Percentiles rank a stretch among this genome's conserved stretches.
Evolutionary conservation across 1,139 yeast species (phyloP).

Genomic region (Saccharomycopsis hybrid): DNA sequence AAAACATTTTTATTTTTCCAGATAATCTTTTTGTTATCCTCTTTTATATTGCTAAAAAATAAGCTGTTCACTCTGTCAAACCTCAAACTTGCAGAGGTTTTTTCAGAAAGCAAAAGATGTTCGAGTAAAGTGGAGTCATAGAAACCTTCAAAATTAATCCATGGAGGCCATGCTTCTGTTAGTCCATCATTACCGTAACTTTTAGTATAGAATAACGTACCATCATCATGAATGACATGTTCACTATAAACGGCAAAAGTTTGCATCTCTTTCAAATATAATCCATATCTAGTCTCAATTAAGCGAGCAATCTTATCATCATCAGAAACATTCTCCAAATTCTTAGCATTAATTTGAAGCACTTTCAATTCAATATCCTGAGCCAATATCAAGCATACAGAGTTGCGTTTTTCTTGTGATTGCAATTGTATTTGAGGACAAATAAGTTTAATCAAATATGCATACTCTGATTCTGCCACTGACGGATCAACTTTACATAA

Average conservation of each 20-base stretch:
- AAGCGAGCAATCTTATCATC: constrained; percentile 43
- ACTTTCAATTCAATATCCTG: constrained; percentile 64
- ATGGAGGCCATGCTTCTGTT: constrained; percentile 64
- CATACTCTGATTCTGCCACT: constrained; percentile 39
- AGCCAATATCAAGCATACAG: constrained; percentile 62
- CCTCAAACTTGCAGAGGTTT: constrained; percentile 55
- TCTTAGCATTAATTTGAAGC: constrained; percentile 42
- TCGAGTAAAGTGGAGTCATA: constrained; percentile 40
- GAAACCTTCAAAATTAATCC: constrained; percentile 54
- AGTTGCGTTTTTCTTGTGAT: constrained; percentile 54
- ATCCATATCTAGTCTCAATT: constrained; percentile 69
- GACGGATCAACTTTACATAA: constrained; percentile 34
- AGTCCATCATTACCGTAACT: constrained; percentile 17
- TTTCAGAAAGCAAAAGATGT: constrained; percentile 27
- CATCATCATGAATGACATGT: constrained; percentile 37
- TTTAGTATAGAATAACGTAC: constrained; percentile 30
- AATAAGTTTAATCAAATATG: constrained; percentile 62
- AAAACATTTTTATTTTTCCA: constrained; percentile 23
- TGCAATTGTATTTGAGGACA: constrained; percentile 86
- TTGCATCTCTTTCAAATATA: constrained; percentile 57
- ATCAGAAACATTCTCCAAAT: constrained; percentile 30
- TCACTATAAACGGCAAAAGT: constrained; percentile 58
- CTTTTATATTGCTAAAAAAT: constrained; percentile 29
- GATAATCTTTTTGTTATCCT: background rate
- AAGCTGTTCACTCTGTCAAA: constrained; percentile 36